phyloP scores from a whole-genome alignment of 1,284 basidiomycete species.

The Ganoderma leucocontextum region DNA sequence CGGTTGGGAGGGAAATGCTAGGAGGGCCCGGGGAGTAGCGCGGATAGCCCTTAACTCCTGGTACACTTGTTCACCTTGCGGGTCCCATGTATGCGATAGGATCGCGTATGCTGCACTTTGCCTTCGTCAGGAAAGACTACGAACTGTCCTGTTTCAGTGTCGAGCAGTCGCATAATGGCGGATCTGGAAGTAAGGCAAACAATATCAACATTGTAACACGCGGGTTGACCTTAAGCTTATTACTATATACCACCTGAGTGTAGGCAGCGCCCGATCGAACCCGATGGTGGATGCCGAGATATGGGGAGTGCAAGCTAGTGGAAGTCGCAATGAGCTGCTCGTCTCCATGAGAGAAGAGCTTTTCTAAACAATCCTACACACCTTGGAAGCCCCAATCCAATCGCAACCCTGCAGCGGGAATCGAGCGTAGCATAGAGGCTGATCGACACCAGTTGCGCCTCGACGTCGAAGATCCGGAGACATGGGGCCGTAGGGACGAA shows the following conservation, averaged over 20 bases:
- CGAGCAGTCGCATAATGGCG: not conserved
- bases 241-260: not conserved
- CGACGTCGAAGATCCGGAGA: not conserved
- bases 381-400: not conserved
- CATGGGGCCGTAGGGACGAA: not conserved
- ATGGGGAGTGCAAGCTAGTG: not conserved
- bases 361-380: not conserved
- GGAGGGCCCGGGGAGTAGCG: not conserved
- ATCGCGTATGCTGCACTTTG: not conserved
- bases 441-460: not conserved
- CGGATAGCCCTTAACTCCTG: not conserved
- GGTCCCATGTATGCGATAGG: conserved; percentile 9
- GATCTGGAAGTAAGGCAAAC: not conserved
- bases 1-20: not conserved
- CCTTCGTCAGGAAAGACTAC: not conserved
- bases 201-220: not conserved
- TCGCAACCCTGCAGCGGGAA: no score
- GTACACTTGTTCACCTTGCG: conserved; percentile 7
- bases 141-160: not conserved
- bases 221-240: not conserved
- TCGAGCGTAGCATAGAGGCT: not conserved
- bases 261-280: not conserved
- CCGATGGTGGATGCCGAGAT: not conserved
- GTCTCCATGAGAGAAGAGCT: not conserved
- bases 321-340: not conserved